These are phyloP conservation scores for Xylaria arbuscula DNA, from an alignment of 2,329 filamentous ascomycete genomes.

Conservation along the genomic window DNA sequence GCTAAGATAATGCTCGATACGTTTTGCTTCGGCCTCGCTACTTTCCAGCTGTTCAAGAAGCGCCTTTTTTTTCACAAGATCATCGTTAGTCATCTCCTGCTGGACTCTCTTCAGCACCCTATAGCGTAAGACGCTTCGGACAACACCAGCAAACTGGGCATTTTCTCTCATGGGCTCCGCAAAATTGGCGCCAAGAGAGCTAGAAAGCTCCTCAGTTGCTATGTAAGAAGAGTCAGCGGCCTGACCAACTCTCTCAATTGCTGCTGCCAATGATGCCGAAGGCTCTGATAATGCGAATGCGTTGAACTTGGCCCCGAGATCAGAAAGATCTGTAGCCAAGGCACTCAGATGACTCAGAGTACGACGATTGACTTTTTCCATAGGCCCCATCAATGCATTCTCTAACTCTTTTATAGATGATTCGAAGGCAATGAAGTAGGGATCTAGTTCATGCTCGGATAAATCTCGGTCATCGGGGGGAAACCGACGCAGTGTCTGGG, in stretches of 20 bases:
- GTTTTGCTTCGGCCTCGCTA: constrained; percentile 90
- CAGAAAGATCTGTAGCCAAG: constrained; percentile 87
- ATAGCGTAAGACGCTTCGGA: constrained; percentile 88
- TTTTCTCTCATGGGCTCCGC: constrained; percentile 98
- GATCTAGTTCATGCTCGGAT: constrained; percentile 90
- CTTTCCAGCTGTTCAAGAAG: constrained; percentile 90
- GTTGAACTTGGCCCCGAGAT: constrained; percentile 95
- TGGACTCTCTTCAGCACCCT: constrained; percentile 93
- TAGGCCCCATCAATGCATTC: constrained; percentile 85
- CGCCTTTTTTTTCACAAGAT: constrained; percentile 85
- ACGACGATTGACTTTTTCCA: constrained; percentile 95
- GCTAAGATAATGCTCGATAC: constrained; percentile 92
- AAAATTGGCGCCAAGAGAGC: constrained; percentile 89
- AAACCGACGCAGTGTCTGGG: constrained; percentile 80
- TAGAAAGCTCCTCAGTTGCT: constrained; percentile 90
- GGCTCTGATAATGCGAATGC: constrained; percentile 96
- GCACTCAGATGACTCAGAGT: constrained; percentile 87
- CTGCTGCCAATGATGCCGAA: constrained; percentile 85
- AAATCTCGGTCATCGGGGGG: constrained; percentile 81
- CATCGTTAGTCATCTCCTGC: constrained; percentile 96
- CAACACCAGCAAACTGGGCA: constrained; percentile 95
- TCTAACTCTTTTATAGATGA: constrained; percentile 92
- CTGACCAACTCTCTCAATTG: constrained; percentile 94
- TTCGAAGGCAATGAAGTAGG: constrained; percentile 95
- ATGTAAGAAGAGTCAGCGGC: constrained; percentile 97